A percentile compares a stretch with the other conserved stretches of the same genome.
Conservation (phyloP, 2,329 filamentous ascomycete genomes). For the Aspergillus amoenus region DNA sequence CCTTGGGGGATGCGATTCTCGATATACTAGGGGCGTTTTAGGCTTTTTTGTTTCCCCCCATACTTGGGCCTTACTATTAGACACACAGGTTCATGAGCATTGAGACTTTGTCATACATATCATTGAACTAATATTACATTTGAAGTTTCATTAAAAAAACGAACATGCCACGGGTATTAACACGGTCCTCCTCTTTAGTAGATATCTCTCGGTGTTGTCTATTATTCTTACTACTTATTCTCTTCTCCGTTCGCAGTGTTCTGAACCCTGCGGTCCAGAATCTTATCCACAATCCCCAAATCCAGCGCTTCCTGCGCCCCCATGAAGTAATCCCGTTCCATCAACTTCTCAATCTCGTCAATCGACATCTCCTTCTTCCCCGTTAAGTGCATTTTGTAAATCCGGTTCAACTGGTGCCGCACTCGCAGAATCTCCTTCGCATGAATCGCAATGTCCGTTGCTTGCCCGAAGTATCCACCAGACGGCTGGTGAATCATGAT, state of each 20-base stretch:
- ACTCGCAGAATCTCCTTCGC: constrained; percentile 93
- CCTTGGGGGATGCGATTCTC: not conserved
- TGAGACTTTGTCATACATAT: constrained; percentile 7
- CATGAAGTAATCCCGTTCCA: constrained; percentile 97
- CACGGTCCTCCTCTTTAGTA: not conserved
- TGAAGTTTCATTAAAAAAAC: not conserved
- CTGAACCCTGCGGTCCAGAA: constrained; percentile 56
- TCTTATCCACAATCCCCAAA: constrained; percentile 88
- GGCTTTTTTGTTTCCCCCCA: not conserved
- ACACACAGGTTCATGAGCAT: not conserved
- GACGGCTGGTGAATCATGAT: constrained; percentile 98
- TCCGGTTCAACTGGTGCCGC: constrained; percentile 80
- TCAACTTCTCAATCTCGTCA: constrained; percentile 85
- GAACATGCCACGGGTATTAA: constrained; percentile 5
- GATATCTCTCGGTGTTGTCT: not conserved
- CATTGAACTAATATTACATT: constrained; percentile 8
- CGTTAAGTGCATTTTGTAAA: constrained; percentile 84
- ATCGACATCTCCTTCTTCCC: constrained; percentile 64
- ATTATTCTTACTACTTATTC: constrained; percentile 14
- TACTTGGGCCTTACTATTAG: not conserved
- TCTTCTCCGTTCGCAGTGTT: constrained; percentile 24
- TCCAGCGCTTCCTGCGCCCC: constrained; percentile 84
- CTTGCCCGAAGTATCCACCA: constrained; percentile 68
- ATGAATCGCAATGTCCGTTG: constrained; percentile 88
- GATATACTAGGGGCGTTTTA: constrained; percentile 7